Conservation (phyloP, 768 basidiomycete genomes). For the Tulasnella sp. region DNA sequence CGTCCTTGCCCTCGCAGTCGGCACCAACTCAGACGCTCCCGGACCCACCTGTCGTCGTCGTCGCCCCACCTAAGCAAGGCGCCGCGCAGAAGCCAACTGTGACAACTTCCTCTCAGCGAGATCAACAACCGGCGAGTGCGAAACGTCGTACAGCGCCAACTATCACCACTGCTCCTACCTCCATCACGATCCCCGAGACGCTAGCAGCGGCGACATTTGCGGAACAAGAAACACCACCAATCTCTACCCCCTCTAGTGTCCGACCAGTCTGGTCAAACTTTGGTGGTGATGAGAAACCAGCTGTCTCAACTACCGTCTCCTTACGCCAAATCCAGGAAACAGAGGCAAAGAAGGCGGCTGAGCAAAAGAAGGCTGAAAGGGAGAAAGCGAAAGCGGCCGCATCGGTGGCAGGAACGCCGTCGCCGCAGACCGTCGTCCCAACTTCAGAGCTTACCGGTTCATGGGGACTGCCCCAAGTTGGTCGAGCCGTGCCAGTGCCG, state of each 20-base stretch:
- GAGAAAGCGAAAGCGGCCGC: conserved; percentile 46
- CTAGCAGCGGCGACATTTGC: conserved; percentile 51
- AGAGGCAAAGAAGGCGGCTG: conserved; percentile 70
- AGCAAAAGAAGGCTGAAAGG: conserved; percentile 60
- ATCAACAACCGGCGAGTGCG: not conserved
- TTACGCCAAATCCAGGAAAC: conserved; percentile 93
- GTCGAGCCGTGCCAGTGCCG: conserved; percentile 32
- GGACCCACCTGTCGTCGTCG: not conserved
- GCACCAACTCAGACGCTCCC: not conserved
- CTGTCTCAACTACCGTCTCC: conserved; percentile 39
- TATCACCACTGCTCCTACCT: conserved; percentile 20
- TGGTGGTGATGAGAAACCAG: not conserved
- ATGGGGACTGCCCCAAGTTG: conserved; percentile 80
- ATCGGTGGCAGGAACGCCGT: conserved; percentile 19
- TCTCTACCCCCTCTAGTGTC: conserved; percentile 13
- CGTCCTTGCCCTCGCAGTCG: no score
- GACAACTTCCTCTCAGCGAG: conserved; percentile 5
- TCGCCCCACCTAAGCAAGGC: conserved; percentile 17
- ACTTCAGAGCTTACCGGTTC: conserved; percentile 35
- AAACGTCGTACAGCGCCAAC: conserved; percentile 21
- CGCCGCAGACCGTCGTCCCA: not conserved
- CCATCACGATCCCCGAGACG: conserved; percentile 21
- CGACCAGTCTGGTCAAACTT: conserved; percentile 3
- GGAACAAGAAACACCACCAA: conserved; percentile 36
- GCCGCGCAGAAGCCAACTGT: conserved; percentile 21